These are phyloP conservation scores for Neoboletus magnificus DNA, from an alignment of 768 basidiomycete genomes.

Conservation along the genomic window DNA sequence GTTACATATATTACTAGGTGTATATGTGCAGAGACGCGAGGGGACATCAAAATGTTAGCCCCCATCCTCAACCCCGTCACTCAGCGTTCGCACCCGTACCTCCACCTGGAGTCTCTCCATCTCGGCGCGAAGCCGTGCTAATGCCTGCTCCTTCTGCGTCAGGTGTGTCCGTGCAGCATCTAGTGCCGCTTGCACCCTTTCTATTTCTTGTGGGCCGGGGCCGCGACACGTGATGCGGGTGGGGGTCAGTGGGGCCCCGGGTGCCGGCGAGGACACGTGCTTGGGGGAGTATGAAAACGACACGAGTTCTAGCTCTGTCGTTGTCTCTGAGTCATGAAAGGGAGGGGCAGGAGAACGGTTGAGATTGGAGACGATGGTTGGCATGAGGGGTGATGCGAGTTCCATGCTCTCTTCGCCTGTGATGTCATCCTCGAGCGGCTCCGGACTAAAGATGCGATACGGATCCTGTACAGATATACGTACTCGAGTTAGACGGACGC, in stretches of 20 bases:
- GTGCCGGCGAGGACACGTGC: constrained; percentile 16
- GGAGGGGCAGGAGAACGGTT: neutral
- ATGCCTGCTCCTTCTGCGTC: constrained; percentile 20
- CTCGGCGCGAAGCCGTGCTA: constrained; percentile 21
- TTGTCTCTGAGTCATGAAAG: neutral
- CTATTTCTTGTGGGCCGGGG: constrained; percentile 16
- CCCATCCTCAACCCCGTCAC: neutral
- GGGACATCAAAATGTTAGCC: neutral
- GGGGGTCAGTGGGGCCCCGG: neutral
- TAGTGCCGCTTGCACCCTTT: constrained; percentile 19
- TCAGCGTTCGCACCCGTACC: neutral
- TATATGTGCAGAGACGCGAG: neutral
- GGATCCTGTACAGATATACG: constrained; percentile 3
- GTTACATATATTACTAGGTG: neutral
- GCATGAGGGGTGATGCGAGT: constrained; percentile 48
- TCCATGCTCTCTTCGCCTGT: constrained; percentile 49
- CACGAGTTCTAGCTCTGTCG: constrained; percentile 15
- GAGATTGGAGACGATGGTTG: constrained; percentile 24
- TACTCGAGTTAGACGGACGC: neutral
- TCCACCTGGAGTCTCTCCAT: constrained; percentile 19
- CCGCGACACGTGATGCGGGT: neutral
- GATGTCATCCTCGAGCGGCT: constrained; percentile 31
- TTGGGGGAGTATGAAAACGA: constrained; percentile 21
- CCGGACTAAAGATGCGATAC: constrained; percentile 5
- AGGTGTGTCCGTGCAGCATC: constrained; percentile 21